Conservation (phyloP, 1,284 basidiomycete genomes). For the Ganoderma sinense region DNA sequence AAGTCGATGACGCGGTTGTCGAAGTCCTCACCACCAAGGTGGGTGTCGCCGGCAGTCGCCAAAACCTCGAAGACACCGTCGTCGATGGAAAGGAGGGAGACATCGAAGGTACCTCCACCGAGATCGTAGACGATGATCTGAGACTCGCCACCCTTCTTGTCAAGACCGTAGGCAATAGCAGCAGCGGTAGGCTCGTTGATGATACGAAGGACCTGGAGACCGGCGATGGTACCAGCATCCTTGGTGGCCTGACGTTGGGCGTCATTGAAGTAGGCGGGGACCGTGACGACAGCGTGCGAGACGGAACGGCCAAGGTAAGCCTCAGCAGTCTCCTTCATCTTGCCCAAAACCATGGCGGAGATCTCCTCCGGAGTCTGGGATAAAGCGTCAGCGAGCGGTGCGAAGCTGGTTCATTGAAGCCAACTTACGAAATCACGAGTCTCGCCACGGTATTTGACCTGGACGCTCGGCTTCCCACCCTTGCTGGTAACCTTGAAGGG, state of each 20-base stretch:
- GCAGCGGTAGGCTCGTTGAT: slow-evolving; percentile 99
- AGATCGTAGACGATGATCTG: slow-evolving; percentile 95
- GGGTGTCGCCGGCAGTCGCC: slow-evolving; percentile 98
- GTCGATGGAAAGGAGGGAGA: slow-evolving; percentile 96
- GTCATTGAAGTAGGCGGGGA: slow-evolving; percentile 99
- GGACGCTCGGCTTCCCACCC: slow-evolving; percentile 86
- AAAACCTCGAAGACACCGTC: slow-evolving; percentile 98
- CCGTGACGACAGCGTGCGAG: slow-evolving; percentile 97
- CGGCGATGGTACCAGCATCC: slow-evolving; percentile 97
- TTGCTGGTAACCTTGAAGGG: slow-evolving; percentile 86
- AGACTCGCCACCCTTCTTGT: slow-evolving; percentile 93
- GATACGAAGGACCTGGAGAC: slow-evolving; percentile 95
- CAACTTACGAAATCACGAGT: slow-evolving; percentile 80
- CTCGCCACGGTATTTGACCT: slow-evolving; percentile 89
- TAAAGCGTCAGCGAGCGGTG: background rate
- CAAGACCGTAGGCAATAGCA: slow-evolving; percentile 98
- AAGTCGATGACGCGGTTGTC: slow-evolving; percentile 96
- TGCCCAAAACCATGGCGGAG: slow-evolving; percentile 92
- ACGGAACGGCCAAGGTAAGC: slow-evolving; percentile 97
- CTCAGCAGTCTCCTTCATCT: slow-evolving; percentile 99
- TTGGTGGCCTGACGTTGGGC: slow-evolving; percentile 99
- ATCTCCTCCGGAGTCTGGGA: slow-evolving; percentile 85
- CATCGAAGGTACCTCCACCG: slow-evolving; percentile 86
- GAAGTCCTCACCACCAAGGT: slow-evolving; percentile 99
- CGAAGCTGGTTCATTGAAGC: background rate